Conservation (phyloP, 176 grass and related monocot species). For the Aegilops sharonensis region DNA sequence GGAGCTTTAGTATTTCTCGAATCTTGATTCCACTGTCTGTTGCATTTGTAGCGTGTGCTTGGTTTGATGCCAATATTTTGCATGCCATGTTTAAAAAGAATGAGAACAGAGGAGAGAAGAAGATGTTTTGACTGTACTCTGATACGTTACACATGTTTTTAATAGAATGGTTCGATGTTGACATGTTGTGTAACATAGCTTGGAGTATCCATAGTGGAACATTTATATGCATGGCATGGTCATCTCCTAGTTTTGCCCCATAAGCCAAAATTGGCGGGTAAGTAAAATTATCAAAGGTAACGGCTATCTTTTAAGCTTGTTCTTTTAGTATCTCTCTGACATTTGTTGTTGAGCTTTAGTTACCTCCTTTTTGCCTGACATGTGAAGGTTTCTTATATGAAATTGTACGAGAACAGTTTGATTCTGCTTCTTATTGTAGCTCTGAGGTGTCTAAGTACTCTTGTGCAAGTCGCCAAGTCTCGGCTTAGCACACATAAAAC, state of each 20-base stretch:
- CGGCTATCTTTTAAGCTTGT: no score
- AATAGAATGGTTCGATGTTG: neutral
- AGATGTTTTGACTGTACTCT: neutral
- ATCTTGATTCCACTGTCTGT: slow-evolving; percentile 1
- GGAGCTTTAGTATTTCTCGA: neutral
- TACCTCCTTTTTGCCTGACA: no score
- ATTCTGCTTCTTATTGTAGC: neutral
- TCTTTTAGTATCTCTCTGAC: neutral
- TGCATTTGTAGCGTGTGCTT: neutral
- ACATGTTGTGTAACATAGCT: neutral
- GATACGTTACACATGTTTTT: neutral
- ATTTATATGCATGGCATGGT: neutral
- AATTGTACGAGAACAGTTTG: neutral
- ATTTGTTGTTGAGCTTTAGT: neutral
- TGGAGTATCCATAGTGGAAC: neutral
- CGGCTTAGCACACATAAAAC: neutral
- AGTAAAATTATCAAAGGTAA: neutral
- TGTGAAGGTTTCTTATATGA: neutral
- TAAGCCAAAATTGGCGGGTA: neutral
- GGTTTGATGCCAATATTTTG: neutral
- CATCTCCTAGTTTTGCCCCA: neutral
- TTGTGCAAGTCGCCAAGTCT: neutral
- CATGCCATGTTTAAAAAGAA: neutral
- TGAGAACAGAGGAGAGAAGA: neutral
- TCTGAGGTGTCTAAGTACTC: neutral